phyloP scores from a whole-genome alignment of 2,329 filamentous ascomycete genomes.

The Penicillium sp. region DNA sequence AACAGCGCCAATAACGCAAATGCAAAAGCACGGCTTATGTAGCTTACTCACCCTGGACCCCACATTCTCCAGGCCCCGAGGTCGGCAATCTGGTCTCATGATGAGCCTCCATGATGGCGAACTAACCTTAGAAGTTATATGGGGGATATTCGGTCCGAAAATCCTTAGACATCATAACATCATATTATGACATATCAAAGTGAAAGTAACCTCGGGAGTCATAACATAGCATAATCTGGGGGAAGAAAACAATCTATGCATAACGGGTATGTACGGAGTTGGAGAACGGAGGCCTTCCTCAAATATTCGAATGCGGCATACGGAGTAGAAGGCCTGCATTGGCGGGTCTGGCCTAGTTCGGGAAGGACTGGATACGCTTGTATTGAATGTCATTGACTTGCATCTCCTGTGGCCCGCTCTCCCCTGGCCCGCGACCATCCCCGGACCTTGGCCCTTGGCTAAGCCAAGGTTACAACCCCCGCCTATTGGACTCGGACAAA shows the following conservation, averaged over 20 bases:
- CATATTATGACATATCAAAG: neutral
- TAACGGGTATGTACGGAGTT: neutral
- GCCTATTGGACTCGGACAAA: slow-evolving; percentile 9
- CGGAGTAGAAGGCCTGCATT: neutral
- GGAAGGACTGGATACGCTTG: neutral
- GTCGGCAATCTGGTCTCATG: slow-evolving; percentile 1
- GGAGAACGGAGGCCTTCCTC: neutral
- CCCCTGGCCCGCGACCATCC: slow-evolving; percentile 7
- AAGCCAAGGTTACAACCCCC: neutral
- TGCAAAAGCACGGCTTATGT: neutral
- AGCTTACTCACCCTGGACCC: slow-evolving; percentile 1
- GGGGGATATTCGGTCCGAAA: neutral
- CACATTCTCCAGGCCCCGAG: neutral
- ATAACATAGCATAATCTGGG: neutral
- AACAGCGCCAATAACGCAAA: neutral
- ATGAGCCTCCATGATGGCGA: neutral
- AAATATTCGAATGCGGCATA: neutral
- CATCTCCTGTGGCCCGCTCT: slow-evolving; percentile 5
- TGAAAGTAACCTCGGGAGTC: neutral
- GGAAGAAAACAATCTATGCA: neutral
- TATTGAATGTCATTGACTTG: neutral
- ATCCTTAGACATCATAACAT: slow-evolving; percentile 2
- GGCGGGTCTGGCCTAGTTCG: neutral
- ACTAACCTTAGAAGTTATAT: neutral
- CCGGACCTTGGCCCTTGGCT: slow-evolving; percentile 9